A percentile compares a stretch with the other conserved stretches of the same genome.
These are phyloP conservation scores for Pythium phragmiticola DNA, from an alignment of 352 stramenopile species.

Conservation along the genomic window DNA sequence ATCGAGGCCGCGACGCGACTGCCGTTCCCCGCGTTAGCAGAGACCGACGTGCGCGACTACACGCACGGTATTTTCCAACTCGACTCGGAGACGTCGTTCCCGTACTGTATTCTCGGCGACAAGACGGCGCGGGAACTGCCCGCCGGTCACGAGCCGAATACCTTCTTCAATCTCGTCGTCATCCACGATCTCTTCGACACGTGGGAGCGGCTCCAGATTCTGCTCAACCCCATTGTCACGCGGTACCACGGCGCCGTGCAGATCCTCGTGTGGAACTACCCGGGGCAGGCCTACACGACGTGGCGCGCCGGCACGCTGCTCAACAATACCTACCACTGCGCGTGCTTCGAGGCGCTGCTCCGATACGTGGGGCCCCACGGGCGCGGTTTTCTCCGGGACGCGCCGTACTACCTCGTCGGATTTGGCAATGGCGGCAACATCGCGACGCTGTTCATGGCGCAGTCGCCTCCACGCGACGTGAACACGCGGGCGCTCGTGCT, in stretches of 20 bases:
- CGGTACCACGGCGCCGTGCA: conserved; percentile 85
- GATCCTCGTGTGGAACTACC: conserved; percentile 96
- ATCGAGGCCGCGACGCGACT: conserved; percentile 45
- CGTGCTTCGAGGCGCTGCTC: conserved; percentile 87
- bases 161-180: conserved; percentile 94
- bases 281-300: conserved; percentile 93
- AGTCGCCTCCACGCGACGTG: conserved; percentile 37
- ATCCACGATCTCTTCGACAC: conserved; percentile 96
- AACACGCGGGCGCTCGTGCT: conserved; percentile 84
- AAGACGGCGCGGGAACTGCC: neutral
- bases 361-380: conserved; percentile 36
- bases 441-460: conserved; percentile 72
- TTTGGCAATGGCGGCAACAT: conserved; percentile 92
- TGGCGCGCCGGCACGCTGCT: conserved; percentile 87
- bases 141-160: conserved; percentile 31
- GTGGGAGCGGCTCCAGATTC: conserved; percentile 93
- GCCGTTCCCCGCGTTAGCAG: conserved; percentile 41
- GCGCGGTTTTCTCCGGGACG: conserved; percentile 49
- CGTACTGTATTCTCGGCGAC: conserved; percentile 88
- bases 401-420: conserved; percentile 92
- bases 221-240: conserved; percentile 87
- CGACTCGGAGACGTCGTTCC: conserved; percentile 92
- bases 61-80: conserved; percentile 80
- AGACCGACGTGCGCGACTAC: conserved; percentile 55
- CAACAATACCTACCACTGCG: conserved; percentile 91